A percentile compares a stretch with the other conserved stretches of the same genome.
These are phyloP conservation scores for Posidonia oceanica DNA, from an alignment of 116 monocot genomes.

Conservation along the genomic window DNA sequence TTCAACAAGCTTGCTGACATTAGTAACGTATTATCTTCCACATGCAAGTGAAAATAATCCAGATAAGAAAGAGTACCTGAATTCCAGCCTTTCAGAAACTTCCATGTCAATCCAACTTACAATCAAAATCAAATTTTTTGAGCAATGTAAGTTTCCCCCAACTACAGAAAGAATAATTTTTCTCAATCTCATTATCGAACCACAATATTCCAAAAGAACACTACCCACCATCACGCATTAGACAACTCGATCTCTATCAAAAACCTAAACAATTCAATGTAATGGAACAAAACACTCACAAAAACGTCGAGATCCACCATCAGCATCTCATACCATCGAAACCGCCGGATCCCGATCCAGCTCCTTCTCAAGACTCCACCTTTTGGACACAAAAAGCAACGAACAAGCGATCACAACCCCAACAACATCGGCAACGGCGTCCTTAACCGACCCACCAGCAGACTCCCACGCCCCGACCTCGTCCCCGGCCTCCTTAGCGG, in stretches of 20 bases:
- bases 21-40: too few relatives aligned
- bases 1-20: too few relatives aligned
- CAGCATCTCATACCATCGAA: conserved; percentile 23
- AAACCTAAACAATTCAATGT: background rate
- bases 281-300: background rate
- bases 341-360: conserved; percentile 8
- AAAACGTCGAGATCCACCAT: background rate
- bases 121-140: too few relatives aligned
- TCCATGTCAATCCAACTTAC: too few relatives aligned
- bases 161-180: too few relatives aligned
- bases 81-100: too few relatives aligned
- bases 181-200: background rate
- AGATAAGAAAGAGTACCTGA: too few relatives aligned
- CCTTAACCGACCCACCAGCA: conserved; percentile 45
- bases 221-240: background rate
- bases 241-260: background rate
- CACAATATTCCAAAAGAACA: background rate
- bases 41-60: too few relatives aligned
- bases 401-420: conserved; percentile 34
- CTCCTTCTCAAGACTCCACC: background rate
- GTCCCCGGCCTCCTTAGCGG: conserved; percentile 62
- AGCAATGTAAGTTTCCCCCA: too few relatives aligned
- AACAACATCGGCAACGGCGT: conserved; percentile 39
- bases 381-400: conserved; percentile 7
- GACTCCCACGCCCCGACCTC: conserved; percentile 49